Evolutionary conservation across 257 asterid species (phyloP).

Genomic region (Primulina tabacum): DNA sequence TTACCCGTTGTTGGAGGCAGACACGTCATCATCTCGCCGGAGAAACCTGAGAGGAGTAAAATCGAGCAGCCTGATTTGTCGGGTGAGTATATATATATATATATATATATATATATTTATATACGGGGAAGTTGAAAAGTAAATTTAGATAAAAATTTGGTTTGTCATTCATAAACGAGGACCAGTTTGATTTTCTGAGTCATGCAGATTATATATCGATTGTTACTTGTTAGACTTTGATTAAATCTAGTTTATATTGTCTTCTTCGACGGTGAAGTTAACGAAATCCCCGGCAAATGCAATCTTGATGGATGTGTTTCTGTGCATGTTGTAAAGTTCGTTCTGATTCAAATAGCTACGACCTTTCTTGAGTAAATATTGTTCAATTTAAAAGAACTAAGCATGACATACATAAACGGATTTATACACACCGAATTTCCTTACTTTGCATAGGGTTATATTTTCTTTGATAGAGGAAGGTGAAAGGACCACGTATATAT

Average conservation of each 20-base stretch:
- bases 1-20: conserved; percentile 63
- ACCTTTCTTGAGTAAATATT: background rate
- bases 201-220: background rate
- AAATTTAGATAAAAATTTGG: background rate
- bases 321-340: background rate
- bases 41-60: conserved; percentile 39
- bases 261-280: too few species aligned
- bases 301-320: background rate
- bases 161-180: background rate
- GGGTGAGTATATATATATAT: conserved; percentile 35
- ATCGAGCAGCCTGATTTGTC: conserved; percentile 40
- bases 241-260: too few species aligned
- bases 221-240: background rate
- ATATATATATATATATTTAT: too few species aligned
- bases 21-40: conserved; percentile 46
- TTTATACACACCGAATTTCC: background rate
- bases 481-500: background rate
- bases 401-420: background rate
- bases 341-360: background rate
- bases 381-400: too few species aligned
- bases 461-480: background rate
- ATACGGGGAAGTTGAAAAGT: too few species aligned
- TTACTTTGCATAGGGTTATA: background rate
- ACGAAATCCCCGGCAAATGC: too few species aligned
- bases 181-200: background rate